Base-by-base conservation (phyloP, 352 stramenopile species). In the Aphanomyces stellatus region DNA sequence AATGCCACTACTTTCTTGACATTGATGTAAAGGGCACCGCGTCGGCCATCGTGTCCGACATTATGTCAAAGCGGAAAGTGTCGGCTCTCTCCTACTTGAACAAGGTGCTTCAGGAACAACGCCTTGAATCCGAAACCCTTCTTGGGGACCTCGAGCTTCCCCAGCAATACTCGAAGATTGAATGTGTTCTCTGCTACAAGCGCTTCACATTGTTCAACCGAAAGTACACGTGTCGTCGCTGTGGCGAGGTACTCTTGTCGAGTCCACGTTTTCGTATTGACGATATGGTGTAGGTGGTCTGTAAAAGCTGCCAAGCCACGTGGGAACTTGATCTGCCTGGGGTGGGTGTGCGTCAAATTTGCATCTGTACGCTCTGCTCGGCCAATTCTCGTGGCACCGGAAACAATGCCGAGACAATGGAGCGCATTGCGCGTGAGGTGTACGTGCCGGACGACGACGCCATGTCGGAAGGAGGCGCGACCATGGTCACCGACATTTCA, bases 281-380 rank as follows among this genome's bases (percentile, higher is more conserved):
- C 24, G 46, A 53, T 53, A 46, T 46, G 37, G 11, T 19, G 46
- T 53, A 53, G 46, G 59, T 42, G 27, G 42, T 66, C 8, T 66
- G 59, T 19, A 59, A 59, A 31, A 49, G 60, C 43, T 67, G 60
- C 60, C 60, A 67, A 13, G 59, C 59, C 3, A 42, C 42, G 10
- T 94, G 85, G 85, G 73, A 76, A 64, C 81, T 94, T 11, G 85
- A 94, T 64, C 74, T 94, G 1, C 85, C 85, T 1, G 82, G 91
- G 31, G 83, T 92, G 11, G 85, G 85, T 10, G 74, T 75, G 28
- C 88, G 76, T 7, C 87, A 88, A 67, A 80, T 94, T 37, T 79
- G 85, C 2, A 94, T 94, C 31, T 94, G 85, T 53, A 94, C 85
- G 0, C 76, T 92, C 25, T 94, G 85, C 65, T 91, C 85, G 13